phyloP scores from a whole-genome alignment of 176 grass and related monocot species.

The Triticum turgidum region DNA sequence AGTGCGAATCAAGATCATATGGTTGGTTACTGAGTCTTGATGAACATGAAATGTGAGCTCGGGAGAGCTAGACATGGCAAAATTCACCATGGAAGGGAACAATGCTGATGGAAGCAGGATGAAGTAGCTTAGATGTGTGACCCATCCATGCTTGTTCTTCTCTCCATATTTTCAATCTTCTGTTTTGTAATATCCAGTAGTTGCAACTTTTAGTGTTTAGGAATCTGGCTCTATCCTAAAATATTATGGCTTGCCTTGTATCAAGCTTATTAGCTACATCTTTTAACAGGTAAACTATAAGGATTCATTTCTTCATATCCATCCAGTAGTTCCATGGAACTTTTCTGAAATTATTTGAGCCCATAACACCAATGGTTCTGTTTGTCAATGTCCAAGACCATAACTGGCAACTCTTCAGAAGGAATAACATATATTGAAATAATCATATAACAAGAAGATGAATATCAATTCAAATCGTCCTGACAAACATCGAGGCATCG shows the following conservation, averaged over 20 bases:
- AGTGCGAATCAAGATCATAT: constrained; percentile 41
- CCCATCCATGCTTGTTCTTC: neutral
- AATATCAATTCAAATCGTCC: neutral
- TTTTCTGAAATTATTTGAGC: neutral
- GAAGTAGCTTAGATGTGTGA: constrained; percentile 11
- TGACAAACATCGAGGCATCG: neutral
- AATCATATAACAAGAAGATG: neutral
- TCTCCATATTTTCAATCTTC: constrained; percentile 6
- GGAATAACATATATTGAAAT: neutral
- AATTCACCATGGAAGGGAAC: constrained; percentile 12
- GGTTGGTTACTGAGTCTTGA: constrained; percentile 50
- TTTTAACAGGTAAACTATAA: neutral
- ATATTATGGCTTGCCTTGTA: neutral
- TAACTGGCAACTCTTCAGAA: neutral
- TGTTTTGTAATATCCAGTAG: constrained; percentile 22
- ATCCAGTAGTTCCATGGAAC: neutral
- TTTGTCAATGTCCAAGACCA: constrained; percentile 15
- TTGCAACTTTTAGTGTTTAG: constrained; percentile 30
- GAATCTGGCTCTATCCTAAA: constrained; percentile 33
- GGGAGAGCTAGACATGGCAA: neutral
- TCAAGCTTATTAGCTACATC: constrained; percentile 4
- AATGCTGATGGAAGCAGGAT: neutral
- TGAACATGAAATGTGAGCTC: constrained; percentile 34
- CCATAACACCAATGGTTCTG: neutral
- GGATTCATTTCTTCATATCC: neutral